These are phyloP conservation scores for Zarea fungicola DNA, from an alignment of 2,329 filamentous ascomycete genomes.

Conservation along the genomic window DNA sequence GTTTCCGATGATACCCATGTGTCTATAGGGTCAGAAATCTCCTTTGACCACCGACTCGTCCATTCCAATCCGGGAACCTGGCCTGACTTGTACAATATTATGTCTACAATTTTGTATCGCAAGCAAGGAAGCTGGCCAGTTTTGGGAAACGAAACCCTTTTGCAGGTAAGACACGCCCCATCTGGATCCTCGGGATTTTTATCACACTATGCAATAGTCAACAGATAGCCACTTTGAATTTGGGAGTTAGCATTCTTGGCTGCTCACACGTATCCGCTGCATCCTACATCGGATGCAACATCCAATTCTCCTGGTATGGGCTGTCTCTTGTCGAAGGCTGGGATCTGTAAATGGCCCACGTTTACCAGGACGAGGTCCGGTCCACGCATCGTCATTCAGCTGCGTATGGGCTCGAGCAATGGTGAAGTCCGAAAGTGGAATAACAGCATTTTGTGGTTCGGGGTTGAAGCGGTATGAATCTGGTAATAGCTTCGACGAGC, in stretches of 20 bases:
- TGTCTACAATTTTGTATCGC: slow-evolving; percentile 56
- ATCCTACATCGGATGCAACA: slow-evolving; percentile 57
- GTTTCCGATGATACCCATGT: slow-evolving; percentile 50
- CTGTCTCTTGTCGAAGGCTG: slow-evolving; percentile 48
- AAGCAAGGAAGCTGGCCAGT: slow-evolving; percentile 52
- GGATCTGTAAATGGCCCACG: slow-evolving; percentile 51
- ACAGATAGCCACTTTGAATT: not conserved
- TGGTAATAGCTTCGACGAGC: not conserved
- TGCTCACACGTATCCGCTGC: slow-evolving; percentile 55
- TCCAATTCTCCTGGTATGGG: slow-evolving; percentile 51
- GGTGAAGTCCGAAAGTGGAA: not conserved
- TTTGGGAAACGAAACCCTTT: slow-evolving; percentile 45
- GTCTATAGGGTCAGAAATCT: slow-evolving; percentile 49
- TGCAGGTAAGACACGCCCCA: slow-evolving; percentile 49
- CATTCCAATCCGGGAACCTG: slow-evolving; percentile 55
- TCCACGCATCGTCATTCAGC: not conserved
- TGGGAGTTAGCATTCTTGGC: not conserved
- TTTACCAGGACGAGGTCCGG: slow-evolving; percentile 22
- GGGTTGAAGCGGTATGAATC: not conserved
- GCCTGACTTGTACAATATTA: slow-evolving; percentile 53
- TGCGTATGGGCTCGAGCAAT: not conserved
- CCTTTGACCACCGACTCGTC: slow-evolving; percentile 54
- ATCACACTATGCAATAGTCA: slow-evolving; percentile 40
- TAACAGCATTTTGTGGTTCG: not conserved
- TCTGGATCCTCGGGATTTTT: slow-evolving; percentile 41